Conservation (phyloP, 2,329 filamentous ascomycete species). For the Fusarium clavum region DNA sequence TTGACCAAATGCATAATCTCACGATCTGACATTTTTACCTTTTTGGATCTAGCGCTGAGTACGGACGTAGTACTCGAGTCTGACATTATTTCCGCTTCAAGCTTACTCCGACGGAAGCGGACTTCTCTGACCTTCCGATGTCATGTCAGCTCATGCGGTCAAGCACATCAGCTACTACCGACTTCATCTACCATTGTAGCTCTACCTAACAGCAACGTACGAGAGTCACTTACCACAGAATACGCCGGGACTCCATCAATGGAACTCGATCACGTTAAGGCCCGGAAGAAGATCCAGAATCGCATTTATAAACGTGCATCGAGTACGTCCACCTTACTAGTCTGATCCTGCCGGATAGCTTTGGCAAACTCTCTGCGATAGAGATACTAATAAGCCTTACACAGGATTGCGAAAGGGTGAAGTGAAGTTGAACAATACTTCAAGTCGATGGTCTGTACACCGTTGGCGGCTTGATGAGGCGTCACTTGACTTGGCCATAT, state of each 20-base stretch:
- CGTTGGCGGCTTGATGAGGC: not conserved
- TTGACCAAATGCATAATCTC: too few species aligned
- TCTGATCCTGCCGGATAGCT: too few species aligned
- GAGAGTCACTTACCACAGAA: too few species aligned
- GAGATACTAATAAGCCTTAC: not conserved
- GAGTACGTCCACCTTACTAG: not conserved
- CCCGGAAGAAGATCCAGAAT: not conserved
- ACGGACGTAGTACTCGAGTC: not conserved
- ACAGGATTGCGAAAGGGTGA: not conserved
- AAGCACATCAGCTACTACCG: too few species aligned
- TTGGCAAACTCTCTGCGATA: not conserved
- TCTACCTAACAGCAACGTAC: too few species aligned
- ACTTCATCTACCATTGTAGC: too few species aligned
- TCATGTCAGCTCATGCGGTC: too few species aligned
- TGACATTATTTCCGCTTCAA: not conserved
- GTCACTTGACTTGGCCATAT: not conserved
- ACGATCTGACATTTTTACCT: not conserved
- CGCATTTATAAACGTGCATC: not conserved
- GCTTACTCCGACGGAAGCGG: not conserved
- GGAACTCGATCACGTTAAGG: not conserved
- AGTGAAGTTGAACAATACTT: accelerated
- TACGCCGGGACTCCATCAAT: too few species aligned
- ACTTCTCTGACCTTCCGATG: too few species aligned
- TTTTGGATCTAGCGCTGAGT: not conserved
- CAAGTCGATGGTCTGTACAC: not conserved